Evolutionary conservation across 1,139 yeast species (phyloP).

Genomic region (Sugiyamaella neomexicana): DNA sequence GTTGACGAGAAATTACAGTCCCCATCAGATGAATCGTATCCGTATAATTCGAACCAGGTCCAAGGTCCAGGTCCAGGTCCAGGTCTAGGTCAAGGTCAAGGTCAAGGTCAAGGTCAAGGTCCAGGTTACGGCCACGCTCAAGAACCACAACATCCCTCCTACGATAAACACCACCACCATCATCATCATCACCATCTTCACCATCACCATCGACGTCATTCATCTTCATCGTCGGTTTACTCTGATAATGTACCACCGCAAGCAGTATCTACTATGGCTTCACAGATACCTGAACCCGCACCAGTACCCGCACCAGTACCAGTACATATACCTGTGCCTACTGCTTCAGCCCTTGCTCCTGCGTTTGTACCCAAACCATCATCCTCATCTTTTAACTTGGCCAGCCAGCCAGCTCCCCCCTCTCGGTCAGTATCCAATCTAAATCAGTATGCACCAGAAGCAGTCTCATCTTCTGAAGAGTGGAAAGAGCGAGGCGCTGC

Average conservation of each 20-base stretch:
- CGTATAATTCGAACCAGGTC: no score
- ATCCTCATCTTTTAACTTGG: no score
- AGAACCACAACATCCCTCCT: neutral
- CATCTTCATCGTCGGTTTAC: neutral
- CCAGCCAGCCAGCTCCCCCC: neutral
- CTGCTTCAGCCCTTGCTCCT: neutral
- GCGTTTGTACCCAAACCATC: no score
- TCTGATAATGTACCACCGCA: neutral
- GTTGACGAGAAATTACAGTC: neutral
- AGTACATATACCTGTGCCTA: neutral
- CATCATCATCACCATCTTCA: neutral
- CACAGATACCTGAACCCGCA: no score
- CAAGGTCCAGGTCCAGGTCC: neutral
- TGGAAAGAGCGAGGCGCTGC: constrained; percentile 55
- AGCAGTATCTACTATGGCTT: no score
- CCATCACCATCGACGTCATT: constrained; percentile 9
- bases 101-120: neutral
- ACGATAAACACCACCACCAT: constrained; percentile 7
- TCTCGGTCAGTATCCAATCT: constrained; percentile 4
- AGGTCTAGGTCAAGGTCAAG: neutral
- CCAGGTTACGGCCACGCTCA: neutral
- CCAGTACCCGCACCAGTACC: neutral
- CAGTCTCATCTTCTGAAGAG: constrained; percentile 29
- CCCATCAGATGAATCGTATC: neutral
- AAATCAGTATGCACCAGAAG: constrained; percentile 8